These are phyloP conservation scores for Solanum habrochaites DNA, from an alignment of 257 asterid genomes.

Conservation along the genomic window DNA sequence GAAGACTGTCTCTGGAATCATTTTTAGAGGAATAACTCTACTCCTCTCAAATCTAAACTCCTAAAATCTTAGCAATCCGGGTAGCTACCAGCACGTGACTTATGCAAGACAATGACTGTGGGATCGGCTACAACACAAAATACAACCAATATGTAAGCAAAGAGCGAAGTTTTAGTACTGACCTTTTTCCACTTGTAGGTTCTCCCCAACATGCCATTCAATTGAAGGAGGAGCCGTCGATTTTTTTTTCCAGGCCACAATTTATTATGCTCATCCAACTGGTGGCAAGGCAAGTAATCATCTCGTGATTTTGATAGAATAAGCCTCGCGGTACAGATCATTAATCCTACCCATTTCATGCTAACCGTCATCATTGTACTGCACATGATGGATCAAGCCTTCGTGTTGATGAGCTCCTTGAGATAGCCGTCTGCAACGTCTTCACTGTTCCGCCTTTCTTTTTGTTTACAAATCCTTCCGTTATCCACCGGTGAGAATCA, in stretches of 20 bases:
- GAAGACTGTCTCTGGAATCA: conserved; percentile 9
- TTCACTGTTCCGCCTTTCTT: conserved; percentile 15
- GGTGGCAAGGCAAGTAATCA: conserved; percentile 2
- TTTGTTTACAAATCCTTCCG: conserved; percentile 21
- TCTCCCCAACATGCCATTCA: conserved; percentile 3
- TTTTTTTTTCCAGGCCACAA: conserved; percentile 10
- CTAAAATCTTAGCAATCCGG: conserved; percentile 14
- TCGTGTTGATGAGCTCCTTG: conserved; percentile 29
- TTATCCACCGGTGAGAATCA: conserved; percentile 22
- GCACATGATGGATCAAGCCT: conserved; percentile 15
- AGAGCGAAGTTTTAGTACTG: conserved; percentile 11
- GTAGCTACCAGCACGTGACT: conserved; percentile 1
- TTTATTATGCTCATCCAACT: not conserved
- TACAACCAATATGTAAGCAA: conserved; percentile 7
- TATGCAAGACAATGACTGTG: conserved; percentile 3
- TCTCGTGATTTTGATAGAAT: conserved; percentile 18
- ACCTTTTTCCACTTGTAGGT: not conserved
- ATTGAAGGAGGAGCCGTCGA: conserved; percentile 21
- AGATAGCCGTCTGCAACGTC: conserved; percentile 30
- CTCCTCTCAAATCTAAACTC: conserved; percentile 15
- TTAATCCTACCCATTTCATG: conserved; percentile 17
- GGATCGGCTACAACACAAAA: not conserved
- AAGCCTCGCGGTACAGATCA: conserved; percentile 18
- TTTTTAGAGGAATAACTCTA: conserved; percentile 8
- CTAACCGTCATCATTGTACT: conserved; percentile 18